Base-by-base conservation (phyloP, 2,329 filamentous ascomycete genomes). In the Calonectria hawksworthii region DNA sequence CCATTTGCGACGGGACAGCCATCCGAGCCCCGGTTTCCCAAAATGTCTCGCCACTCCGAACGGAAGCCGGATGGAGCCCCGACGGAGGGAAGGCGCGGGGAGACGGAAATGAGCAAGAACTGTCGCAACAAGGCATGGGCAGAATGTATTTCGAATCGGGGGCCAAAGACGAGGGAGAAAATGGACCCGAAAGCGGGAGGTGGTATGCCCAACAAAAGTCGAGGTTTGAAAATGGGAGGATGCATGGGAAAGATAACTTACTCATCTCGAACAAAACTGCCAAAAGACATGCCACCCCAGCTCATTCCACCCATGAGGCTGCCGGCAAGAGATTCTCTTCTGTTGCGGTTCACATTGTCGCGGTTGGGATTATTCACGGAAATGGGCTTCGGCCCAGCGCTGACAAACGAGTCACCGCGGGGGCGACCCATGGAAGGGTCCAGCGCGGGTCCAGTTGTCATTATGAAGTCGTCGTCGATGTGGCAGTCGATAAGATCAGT, bases 221-320 rank as follows among this genome's bases (percentile, higher is more conserved):
- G 65, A 64, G 44, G 34, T 41, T 56, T 64, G 54, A 34, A 59
- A 68, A 54, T 23, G 52, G 69, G 73, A 52, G 59, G 59, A 61
- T n/a, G 21, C 30, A 30, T 44, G 30, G 68, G 74, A 74, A 75
- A 73, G 56, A 56, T 54, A 9, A 88, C 96, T 92, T 92, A 99
- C 97, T 99, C 97, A 87, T 99, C 96, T 85, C 95, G 92, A 85
- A 99, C 97, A 89, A 98, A 99, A 83, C 96, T 99, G 76, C 96
- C 96, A 78, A 99, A 95, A 11, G 96, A 99, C 75, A 98, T 92
- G 78, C 96, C 96, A 83, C 96, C 96, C 96, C 96, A 99, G 86
- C 96, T 98, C 93, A 98, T 96, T 81, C 96, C 96, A 77, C 93
- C 94, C 86, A 93, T 92, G 73, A 93, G 85, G 82, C 92, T 93